phyloP scores from a whole-genome alignment of 129 eudicot species.

The Escallonia rubra region DNA sequence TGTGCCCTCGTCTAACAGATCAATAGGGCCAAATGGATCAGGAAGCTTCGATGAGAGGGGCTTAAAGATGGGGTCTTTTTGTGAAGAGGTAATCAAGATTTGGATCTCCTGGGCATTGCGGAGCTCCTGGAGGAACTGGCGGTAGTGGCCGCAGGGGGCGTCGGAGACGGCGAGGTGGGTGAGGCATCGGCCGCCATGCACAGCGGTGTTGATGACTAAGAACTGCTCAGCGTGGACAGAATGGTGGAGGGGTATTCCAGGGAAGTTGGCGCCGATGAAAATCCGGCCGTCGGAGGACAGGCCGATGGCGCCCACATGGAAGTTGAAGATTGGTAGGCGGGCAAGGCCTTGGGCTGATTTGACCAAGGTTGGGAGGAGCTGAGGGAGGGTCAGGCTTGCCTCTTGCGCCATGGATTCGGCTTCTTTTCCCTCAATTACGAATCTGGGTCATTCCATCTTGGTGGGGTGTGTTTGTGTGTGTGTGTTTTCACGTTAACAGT shows the following conservation, averaged over 20 bases:
- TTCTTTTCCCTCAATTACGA: conserved; percentile 46
- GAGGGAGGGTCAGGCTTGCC: conserved; percentile 38
- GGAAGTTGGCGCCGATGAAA: conserved; percentile 70
- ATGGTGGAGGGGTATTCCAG: conserved; percentile 73
- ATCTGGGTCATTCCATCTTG: conserved; percentile 35
- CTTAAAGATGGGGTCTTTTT: no score
- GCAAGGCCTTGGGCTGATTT: conserved; percentile 62
- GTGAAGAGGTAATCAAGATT: conserved; percentile 51
- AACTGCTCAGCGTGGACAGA: conserved; percentile 91
- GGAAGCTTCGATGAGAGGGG: no score
- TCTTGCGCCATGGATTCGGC: conserved; percentile 56
- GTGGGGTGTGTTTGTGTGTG: no score
- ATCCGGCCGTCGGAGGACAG: conserved; percentile 79
- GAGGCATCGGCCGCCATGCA: conserved; percentile 49
- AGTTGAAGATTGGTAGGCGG: conserved; percentile 78
- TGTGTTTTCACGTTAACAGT: no score
- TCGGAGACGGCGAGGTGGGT: conserved; percentile 65
- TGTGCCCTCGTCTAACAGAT: no score
- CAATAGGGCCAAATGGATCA: no score
- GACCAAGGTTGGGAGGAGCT: conserved; percentile 71
- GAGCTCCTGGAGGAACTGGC: conserved; percentile 87
- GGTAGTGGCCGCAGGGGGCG: conserved; percentile 98
- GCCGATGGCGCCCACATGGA: conserved; percentile 77
- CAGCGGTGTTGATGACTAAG: conserved; percentile 59
- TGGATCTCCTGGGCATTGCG: conserved; percentile 42